phyloP scores from a whole-genome alignment of 306 rosid species.

The Castanea mollissima region DNA sequence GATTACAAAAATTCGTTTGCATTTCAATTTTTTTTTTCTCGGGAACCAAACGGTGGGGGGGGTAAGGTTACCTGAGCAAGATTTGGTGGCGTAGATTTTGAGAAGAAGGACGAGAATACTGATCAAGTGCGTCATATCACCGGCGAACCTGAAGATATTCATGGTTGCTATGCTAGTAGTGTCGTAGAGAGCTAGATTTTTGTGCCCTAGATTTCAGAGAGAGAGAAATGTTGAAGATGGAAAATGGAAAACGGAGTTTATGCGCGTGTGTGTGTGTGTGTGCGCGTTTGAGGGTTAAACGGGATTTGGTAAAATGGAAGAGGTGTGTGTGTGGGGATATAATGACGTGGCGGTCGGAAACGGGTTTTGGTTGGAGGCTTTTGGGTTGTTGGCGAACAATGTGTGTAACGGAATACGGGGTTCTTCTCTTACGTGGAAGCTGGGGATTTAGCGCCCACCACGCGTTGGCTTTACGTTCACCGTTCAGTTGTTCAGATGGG shows the following conservation, averaged over 20 bases:
- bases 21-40: not conserved
- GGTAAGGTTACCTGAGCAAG: conserved; percentile 68
- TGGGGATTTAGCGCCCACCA: not conserved
- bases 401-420: not conserved
- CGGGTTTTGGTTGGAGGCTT: not conserved
- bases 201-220: conserved; percentile 28
- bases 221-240: not conserved
- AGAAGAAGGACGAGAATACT: conserved; percentile 86
- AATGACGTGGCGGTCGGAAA: conserved; percentile 37
- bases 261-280: no score
- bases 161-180: conserved; percentile 28
- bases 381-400: conserved; percentile 13
- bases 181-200: not conserved
- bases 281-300: no score
- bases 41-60: not conserved
- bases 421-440: not conserved
- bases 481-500: not conserved
- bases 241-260: no score
- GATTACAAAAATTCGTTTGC: no score
- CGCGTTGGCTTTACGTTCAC: not conserved
- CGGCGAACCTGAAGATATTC: conserved; percentile 92
- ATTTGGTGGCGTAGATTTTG: conserved; percentile 95
- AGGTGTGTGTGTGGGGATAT: not conserved
- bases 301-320: not conserved
- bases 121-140: conserved; percentile 89